Evolutionary conservation across 768 basidiomycete species (phyloP), one percentile per base, ranked within the genome.

Genomic region (Auricularia sp.): DNA sequence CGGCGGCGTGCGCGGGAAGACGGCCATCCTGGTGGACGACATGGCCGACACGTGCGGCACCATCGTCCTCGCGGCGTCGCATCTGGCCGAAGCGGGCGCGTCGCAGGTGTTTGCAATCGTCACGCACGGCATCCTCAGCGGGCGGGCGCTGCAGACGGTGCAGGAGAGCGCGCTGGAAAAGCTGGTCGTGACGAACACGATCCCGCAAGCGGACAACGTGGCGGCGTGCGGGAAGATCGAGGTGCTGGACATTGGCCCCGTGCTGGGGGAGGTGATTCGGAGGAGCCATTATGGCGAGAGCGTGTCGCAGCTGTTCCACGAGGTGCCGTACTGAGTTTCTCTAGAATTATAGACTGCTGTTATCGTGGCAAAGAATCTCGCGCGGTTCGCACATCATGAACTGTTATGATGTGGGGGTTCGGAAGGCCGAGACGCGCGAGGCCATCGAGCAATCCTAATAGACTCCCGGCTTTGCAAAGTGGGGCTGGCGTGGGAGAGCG

Each of bases 21-120:
- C 86, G 54, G 97, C 95, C 63, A 94, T 99, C 65, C 81, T 99
- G 35, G 90, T 98, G 56, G 97, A 98, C 80, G 97, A 99, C 80
- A 98, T 99, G 94, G 93, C 94, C 36, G 93, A 96, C 76, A 96
- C 94, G 54, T 96, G 93, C 71, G 93, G 93, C 63, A 99, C 97
- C 66, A 83, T 99, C 67, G 88, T 90, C 69, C 82, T 98, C 64
- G 97, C 97, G 1, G 93, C 96, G 6, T 81, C 84, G 68, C 92
- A 97, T 68, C 82, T 99, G 64, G 79, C 87, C 37, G 93, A 97
- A 69, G 93, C 92, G 6, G 96, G 96, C 2, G 95, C 94, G 10
- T 73, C 80, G 54, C 86, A 86, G 75, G 88, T 95, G 69, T 89
- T 88, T 74, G 97, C 90, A 65, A 86, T 99, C 74, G 95, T 99